A percentile compares a stretch with the other conserved stretches of the same genome.
Conservation (phyloP, 805 yeast genomes). For the Zygotorulaspora chibaensis region DNA sequence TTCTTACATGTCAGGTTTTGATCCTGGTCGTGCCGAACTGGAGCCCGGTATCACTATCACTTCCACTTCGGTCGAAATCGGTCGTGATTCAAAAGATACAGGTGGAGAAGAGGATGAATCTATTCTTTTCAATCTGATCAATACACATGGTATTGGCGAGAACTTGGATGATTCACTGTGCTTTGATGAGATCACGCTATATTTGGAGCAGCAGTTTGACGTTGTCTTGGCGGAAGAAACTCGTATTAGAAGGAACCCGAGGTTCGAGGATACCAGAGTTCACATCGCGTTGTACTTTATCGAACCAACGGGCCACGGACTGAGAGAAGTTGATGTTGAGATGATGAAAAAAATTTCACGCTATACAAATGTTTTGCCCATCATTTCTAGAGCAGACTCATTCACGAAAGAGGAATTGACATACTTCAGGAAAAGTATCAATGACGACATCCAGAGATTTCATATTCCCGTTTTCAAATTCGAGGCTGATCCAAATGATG, state of each 20-base stretch:
- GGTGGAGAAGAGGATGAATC: constrained; percentile 23
- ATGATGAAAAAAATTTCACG: constrained; percentile 68
- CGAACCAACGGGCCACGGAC: constrained; percentile 74
- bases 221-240: constrained; percentile 81
- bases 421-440: constrained; percentile 55
- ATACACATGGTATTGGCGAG: constrained; percentile 77
- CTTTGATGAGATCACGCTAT: constrained; percentile 59
- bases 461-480: constrained; percentile 75
- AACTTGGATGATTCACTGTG: constrained; percentile 68
- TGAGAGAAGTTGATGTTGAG: constrained; percentile 66
- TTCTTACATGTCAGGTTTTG: constrained; percentile 55
- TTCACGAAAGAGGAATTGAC: constrained; percentile 58
- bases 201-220: constrained; percentile 73
- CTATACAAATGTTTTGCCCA: constrained; percentile 69
- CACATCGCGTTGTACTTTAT: constrained; percentile 70
- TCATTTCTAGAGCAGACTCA: constrained; percentile 66
- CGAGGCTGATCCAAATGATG: constrained; percentile 66
- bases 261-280: constrained; percentile 72
- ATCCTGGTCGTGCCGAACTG: constrained; percentile 53
- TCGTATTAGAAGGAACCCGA: constrained; percentile 78
- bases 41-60: constrained; percentile 78
- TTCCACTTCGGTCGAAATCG: constrained; percentile 33
- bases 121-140: constrained; percentile 61
- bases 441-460: constrained; percentile 58
- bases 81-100: constrained; percentile 13